Evolutionary conservation across 192 early-diverging fungal species (phyloP), one percentile per base, ranked within the genome.

Genomic region (Lobosporangium transversale): DNA sequence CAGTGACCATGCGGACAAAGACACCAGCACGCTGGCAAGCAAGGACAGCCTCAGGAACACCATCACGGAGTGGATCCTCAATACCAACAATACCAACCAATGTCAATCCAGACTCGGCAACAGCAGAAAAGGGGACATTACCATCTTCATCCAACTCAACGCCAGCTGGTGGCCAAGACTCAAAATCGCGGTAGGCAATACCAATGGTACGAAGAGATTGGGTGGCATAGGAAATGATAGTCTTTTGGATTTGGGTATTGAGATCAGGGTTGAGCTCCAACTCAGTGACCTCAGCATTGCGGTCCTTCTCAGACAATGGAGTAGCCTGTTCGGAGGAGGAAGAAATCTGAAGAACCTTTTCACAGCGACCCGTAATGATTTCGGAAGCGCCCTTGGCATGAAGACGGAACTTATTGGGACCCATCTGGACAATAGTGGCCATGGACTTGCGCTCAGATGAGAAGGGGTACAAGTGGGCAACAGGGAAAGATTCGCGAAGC

Each of bases 1-100:
- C 97, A 9, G 97, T 99, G 40, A 99, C 96, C 97, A 99, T 99
- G 15, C 97, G 92, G 45, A 99, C 93, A 84, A 92, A 87, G 35
- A 99, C 92, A 49, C 97, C 95, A 32, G 97, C 97, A 32, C 86
- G 84, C 79, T 92, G 90, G 79, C 95, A 98, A 40, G 84, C 78
- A 20, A 84, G 81, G 56, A 99, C 97, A 43, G 95, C 95, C 53
- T 90, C 93, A 17, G 91, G 89, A 17, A 99, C 97, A 66, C 95
- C 97, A 7, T 93, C 90, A 64, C 97, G 93, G 37, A 99, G 87
- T 52, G 97, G 97, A 78, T 99, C 97, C 65, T 95, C 87, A 61
- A 99, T 99, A 60, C 95, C 97, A 59, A 99, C 93, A 57, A 99
- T 83, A 57, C 93, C 94, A 52, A 92, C 53, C 35, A 97, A 86